phyloP scores from a whole-genome alignment of 2,329 filamentous ascomycete genomes.

The Amphichorda felina region DNA sequence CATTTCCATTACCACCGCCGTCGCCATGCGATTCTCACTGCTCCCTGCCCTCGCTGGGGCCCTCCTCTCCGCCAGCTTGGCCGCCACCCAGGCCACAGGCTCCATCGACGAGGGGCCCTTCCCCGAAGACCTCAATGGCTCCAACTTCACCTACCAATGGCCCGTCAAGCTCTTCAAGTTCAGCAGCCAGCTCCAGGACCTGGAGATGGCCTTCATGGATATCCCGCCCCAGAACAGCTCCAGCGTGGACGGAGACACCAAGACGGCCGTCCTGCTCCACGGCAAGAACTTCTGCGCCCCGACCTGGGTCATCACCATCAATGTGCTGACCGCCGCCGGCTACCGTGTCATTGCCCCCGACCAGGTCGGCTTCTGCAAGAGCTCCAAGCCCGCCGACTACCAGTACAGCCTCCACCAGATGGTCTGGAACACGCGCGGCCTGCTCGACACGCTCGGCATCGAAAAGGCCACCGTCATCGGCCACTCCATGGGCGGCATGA shows the following conservation, averaged over 20 bases:
- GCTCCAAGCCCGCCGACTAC: conserved; percentile 35
- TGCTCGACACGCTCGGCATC: conserved; percentile 31
- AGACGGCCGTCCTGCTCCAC: conserved; percentile 35
- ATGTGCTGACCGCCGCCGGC: conserved; percentile 24
- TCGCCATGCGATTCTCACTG: conserved; percentile 13
- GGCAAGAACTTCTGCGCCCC: conserved; percentile 45
- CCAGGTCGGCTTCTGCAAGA: conserved; percentile 47
- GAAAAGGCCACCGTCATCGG: conserved; percentile 34
- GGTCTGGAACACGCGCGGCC: conserved; percentile 34
- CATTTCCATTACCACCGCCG: not conserved
- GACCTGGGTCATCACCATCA: conserved; percentile 38
- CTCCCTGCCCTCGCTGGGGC: conserved; percentile 7
- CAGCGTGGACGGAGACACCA: conserved; percentile 21
- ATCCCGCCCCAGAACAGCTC: conserved; percentile 20
- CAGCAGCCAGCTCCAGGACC: conserved; percentile 30
- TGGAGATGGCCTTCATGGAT: conserved; percentile 47
- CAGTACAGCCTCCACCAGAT: conserved; percentile 41
- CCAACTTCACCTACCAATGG: conserved; percentile 40
- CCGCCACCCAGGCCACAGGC: conserved; percentile 14
- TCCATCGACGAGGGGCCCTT: conserved; percentile 22
- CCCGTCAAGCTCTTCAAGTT: conserved; percentile 36
- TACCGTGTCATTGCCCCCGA: conserved; percentile 42
- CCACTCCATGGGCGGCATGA: conserved; percentile 44
- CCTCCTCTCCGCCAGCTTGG: conserved; percentile 9
- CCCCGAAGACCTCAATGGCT: conserved; percentile 30